Base-by-base conservation (phyloP, 2,329 filamentous ascomycete genomes). In the Colletotrichum destructivum region DNA sequence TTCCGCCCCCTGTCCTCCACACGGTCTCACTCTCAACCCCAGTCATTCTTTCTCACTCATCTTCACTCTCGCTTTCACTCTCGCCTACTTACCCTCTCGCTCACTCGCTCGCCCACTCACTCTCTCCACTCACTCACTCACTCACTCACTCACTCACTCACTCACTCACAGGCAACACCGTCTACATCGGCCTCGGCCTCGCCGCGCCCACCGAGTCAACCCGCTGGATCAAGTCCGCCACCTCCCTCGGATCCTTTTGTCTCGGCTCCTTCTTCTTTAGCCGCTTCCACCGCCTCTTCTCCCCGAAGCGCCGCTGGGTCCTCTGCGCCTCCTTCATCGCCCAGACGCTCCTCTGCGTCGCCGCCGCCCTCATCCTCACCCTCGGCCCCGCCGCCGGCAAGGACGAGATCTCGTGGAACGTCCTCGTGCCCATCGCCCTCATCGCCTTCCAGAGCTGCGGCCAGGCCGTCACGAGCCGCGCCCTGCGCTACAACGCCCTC, bases 391-490 rank as follows among this genome's bases (percentile, higher is more conserved):
- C 81, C 21, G 79, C 81, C 2, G 79, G 81, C 23, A 77, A 76
- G 26, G 80, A 89, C 60, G 80, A 87, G 69, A 78, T 88, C 74
- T 79, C 82, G 62, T 92, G 90, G 89, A 82, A 85, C 4, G 89
- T 92, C 4, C 84, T 93, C 12, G 82, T 92, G 0, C 92, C 93
- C 0, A 86, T 95, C 55, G 90, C 88, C 0, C 82, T 94, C 9
- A 86, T 95, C 7, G 92, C 92, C 2, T 94, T 96, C 76, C 93
- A 96, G 82, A 91, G 90, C 74, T 92, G 91, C 66, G 94, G 93
- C 0, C 93, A 96, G 79, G 93, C 93, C 1, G 91, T 95, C n/a
- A 89, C 89, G 0, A 94, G 91, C 76, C 84, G 93, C 4, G 90
- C 92, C 0, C 81, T 96, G 71, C 88, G 90, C 76, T 92, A 91